phyloP scores from a whole-genome alignment of 148 eudicot genomes.

The Pharnaceum exiguum region DNA sequence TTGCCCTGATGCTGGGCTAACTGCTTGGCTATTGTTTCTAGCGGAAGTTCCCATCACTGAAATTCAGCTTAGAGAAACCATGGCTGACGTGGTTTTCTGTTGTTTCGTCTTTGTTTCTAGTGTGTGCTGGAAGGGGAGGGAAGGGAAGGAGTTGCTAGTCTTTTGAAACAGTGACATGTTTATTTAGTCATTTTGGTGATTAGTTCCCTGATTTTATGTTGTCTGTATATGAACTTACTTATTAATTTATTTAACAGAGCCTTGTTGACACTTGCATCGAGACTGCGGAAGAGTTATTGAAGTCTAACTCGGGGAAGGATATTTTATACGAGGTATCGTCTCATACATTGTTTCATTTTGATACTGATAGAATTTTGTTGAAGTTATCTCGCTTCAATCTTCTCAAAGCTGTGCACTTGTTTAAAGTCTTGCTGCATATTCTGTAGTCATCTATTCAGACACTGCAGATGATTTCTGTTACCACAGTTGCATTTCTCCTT shows the following conservation, averaged over 20 bases:
- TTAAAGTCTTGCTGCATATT: too few species aligned
- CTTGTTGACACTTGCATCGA: conserved; percentile 74
- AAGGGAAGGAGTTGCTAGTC: too few species aligned
- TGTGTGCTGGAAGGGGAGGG: too few species aligned
- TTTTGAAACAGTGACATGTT: too few species aligned
- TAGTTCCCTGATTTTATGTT: neutral
- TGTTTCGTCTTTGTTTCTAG: too few species aligned
- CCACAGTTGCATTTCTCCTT: neutral
- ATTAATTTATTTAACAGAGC: conserved; percentile 43
- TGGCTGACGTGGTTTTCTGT: too few species aligned
- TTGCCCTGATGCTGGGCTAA: too few species aligned
- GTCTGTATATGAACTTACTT: conserved; percentile 1
- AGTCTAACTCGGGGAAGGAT: conserved; percentile 81
- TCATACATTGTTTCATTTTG: conserved; percentile 4
- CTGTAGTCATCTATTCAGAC: neutral
- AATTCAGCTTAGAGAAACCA: too few species aligned
- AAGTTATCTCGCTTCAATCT: neutral
- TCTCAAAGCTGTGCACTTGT: neutral
- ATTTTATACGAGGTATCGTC: conserved; percentile 75
- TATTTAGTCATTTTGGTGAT: neutral
- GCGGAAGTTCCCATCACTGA: too few species aligned
- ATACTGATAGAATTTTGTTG: neutral
- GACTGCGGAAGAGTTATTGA: conserved; percentile 64
- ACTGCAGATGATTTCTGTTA: neutral
- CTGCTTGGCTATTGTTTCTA: too few species aligned